phyloP scores from a whole-genome alignment of 257 asterid genomes.

The Nicotiana tomentosiformis region DNA sequence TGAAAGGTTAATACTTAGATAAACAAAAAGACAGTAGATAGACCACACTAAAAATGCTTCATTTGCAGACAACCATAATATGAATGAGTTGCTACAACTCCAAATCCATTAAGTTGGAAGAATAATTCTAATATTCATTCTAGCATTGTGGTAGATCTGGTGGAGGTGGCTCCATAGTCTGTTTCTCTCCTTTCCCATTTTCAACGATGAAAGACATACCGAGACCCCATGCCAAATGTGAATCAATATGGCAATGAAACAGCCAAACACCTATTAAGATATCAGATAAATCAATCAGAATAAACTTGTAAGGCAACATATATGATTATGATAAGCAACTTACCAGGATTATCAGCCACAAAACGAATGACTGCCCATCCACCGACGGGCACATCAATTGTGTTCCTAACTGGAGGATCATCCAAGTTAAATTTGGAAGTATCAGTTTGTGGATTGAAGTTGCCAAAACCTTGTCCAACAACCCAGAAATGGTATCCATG shows the following conservation, averaged over 20 bases:
- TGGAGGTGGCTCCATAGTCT: conserved; percentile 52
- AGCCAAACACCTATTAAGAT: conserved; percentile 52
- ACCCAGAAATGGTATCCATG: conserved; percentile 61
- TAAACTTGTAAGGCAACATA: background rate
- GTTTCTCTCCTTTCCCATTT: conserved; percentile 43
- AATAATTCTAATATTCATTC: too few relatives aligned
- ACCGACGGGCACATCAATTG: conserved; percentile 59
- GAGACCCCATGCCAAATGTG: conserved; percentile 62
- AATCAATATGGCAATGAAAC: conserved; percentile 67
- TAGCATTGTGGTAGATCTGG: conserved; percentile 53
- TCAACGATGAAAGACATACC: conserved; percentile 50
- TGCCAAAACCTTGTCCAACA: conserved; percentile 59
- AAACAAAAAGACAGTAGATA: too few relatives aligned
- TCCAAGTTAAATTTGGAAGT: conserved; percentile 40
- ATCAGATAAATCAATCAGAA: background rate
- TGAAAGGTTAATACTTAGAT: too few relatives aligned
- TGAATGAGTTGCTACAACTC: too few relatives aligned
- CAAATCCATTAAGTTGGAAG: too few relatives aligned
- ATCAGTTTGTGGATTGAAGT: conserved; percentile 39
- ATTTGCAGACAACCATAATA: too few relatives aligned
- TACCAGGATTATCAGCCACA: conserved; percentile 69
- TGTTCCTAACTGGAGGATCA: conserved; percentile 59
- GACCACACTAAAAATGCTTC: too few relatives aligned
- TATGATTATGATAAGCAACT: background rate
- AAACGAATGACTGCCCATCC: conserved; percentile 72